These are phyloP conservation scores for Annona cherimola DNA, from an alignment of 164 flowering plant genomes.

Conservation along the genomic window DNA sequence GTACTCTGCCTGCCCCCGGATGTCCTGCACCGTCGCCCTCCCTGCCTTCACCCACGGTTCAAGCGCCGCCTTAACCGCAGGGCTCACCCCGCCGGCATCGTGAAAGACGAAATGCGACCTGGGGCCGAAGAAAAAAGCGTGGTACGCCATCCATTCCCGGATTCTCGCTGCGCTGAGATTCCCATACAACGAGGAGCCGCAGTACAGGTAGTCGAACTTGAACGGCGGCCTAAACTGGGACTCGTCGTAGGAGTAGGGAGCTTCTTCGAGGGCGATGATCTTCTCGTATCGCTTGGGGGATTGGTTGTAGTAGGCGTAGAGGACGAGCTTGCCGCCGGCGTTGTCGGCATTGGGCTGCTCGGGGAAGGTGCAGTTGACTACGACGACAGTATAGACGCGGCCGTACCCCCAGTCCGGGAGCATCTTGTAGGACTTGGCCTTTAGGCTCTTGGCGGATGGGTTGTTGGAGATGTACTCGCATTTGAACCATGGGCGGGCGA, in stretches of 20 bases:
- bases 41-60: slow-evolving; percentile 63
- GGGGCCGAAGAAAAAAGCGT: slow-evolving; percentile 55
- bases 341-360: slow-evolving; percentile 40
- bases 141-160: slow-evolving; percentile 73
- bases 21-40: slow-evolving; percentile 51
- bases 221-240: slow-evolving; percentile 41
- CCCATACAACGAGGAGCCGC: slow-evolving; percentile 66
- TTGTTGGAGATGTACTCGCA: slow-evolving; percentile 55
- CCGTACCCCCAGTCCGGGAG: slow-evolving; percentile 83
- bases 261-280: slow-evolving; percentile 43
- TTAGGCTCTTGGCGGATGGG: slow-evolving; percentile 16
- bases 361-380: slow-evolving; percentile 59
- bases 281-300: slow-evolving; percentile 37
- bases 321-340: slow-evolving; percentile 47
- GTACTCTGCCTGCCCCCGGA: slow-evolving; percentile 42
- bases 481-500: slow-evolving; percentile 49
- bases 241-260: slow-evolving; percentile 35
- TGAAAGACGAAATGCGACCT: slow-evolving; percentile 64
- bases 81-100: slow-evolving; percentile 55
- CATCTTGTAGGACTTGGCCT: slow-evolving; percentile 43
- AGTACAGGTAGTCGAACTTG: slow-evolving; percentile 55
- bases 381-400: slow-evolving; percentile 60
- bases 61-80: slow-evolving; percentile 42
- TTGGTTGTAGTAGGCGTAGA: slow-evolving; percentile 43
- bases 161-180: slow-evolving; percentile 43